phyloP scores from a whole-genome alignment of 371 early-diverging fungal species.

The Mucor piriformis region DNA sequence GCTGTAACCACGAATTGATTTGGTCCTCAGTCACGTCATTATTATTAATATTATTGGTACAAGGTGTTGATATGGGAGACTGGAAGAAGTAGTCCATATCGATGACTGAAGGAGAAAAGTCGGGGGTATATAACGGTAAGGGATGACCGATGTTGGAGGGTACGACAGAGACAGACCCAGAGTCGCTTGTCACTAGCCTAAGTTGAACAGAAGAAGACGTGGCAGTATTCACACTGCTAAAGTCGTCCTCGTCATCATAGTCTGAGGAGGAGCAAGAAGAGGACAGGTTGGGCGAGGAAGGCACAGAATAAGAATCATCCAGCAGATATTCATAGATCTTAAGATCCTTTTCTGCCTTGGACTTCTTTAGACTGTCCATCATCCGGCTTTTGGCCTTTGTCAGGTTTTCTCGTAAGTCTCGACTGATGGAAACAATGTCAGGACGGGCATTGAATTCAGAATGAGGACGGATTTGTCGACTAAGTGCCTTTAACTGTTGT shows the following conservation, averaged over 20 bases:
- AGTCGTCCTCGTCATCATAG: constrained; percentile 22
- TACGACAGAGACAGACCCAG: constrained; percentile 20
- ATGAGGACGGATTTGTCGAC: constrained; percentile 21
- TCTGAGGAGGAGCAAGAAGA: not conserved
- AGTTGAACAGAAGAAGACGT: constrained; percentile 9
- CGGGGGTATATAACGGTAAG: constrained; percentile 15
- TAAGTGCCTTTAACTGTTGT: constrained; percentile 24
- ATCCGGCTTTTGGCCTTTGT: constrained; percentile 20
- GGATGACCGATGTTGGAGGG: constrained; percentile 10
- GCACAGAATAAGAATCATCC: not conserved
- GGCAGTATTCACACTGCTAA: constrained; percentile 21
- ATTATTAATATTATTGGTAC: too few species aligned
- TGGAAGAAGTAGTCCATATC: constrained; percentile 14
- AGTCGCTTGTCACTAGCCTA: constrained; percentile 16
- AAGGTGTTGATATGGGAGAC: not conserved
- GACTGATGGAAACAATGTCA: constrained; percentile 14
- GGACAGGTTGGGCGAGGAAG: not conserved
- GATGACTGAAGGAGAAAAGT: constrained; percentile 2
- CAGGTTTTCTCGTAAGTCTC: constrained; percentile 20
- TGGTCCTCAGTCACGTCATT: constrained; percentile 33
- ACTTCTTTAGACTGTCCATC: constrained; percentile 25
- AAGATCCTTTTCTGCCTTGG: constrained; percentile 17
- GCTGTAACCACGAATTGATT: constrained; percentile 33
- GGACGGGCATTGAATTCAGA: not conserved
- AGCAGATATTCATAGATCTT: constrained; percentile 23